Percentiles rank a stretch among this genome's conserved stretches.
phyloP scores from a whole-genome alignment of 495 filamentous ascomycete genomes.

The Tuber brumale region DNA sequence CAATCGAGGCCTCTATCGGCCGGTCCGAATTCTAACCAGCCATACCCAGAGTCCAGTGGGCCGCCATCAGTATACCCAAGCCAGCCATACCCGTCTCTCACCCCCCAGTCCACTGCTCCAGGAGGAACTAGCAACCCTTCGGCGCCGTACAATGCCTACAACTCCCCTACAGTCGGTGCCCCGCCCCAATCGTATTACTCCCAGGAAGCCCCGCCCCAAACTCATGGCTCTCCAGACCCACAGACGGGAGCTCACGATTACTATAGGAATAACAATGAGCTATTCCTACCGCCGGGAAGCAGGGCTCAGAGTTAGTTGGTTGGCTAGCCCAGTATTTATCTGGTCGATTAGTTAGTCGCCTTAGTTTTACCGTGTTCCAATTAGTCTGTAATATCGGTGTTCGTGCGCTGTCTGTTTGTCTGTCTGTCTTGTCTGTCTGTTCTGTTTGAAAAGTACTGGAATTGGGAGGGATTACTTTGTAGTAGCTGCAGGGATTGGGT shows the following conservation, averaged over 20 bases:
- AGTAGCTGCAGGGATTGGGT: not conserved
- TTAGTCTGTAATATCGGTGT: conserved; percentile 2
- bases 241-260: conserved; percentile 34
- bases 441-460: not conserved
- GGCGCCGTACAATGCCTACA: conserved; percentile 28
- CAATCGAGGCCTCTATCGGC: conserved; percentile 24
- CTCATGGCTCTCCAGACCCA: conserved; percentile 8
- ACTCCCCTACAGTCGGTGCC: conserved; percentile 21
- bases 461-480: conserved; percentile 3
- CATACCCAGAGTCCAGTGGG: not conserved
- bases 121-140: conserved; percentile 7
- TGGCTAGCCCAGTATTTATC: not conserved
- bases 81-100: conserved; percentile 21
- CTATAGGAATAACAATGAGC: conserved; percentile 35
- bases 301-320: conserved; percentile 34
- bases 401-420: not conserved
- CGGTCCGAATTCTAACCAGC: conserved; percentile 8
- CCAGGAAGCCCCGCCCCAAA: conserved; percentile 30
- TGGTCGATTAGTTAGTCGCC: not conserved
- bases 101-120: conserved; percentile 20
- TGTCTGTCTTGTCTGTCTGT: not conserved
- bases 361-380: conserved; percentile 12
- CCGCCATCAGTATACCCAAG: conserved; percentile 11
- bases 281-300: conserved; percentile 38
- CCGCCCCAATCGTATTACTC: conserved; percentile 29